phyloP scores from a whole-genome alignment of 2,329 filamentous ascomycete species.

The Aurifilum marmelostoma region DNA sequence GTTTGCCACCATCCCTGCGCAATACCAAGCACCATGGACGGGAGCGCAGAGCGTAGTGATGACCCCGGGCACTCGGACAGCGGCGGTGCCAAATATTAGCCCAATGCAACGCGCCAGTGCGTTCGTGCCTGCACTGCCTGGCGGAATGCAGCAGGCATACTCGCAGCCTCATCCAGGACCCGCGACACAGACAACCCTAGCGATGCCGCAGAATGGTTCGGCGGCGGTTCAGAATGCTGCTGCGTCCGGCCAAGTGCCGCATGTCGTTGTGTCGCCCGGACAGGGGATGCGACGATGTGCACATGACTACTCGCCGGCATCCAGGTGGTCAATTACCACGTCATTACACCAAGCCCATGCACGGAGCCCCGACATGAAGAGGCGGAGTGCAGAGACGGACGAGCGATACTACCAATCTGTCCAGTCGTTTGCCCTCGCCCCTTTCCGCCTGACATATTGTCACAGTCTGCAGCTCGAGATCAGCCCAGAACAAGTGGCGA shows the following conservation, averaged over 20 bases:
- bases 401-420: constrained; percentile 62
- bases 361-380: constrained; percentile 52
- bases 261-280: too few relatives aligned
- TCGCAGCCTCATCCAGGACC: background rate
- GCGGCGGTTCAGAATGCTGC: background rate
- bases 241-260: too few relatives aligned
- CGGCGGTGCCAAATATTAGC: background rate
- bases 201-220: background rate
- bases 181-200: background rate
- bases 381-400: constrained; percentile 31
- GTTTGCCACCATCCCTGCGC: background rate
- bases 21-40: background rate
- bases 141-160: constrained; percentile 4
- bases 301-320: constrained; percentile 46
- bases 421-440: constrained; percentile 52
- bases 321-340: constrained; percentile 45
- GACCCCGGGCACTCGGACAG: background rate
- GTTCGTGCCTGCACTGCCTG: background rate
- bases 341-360: constrained; percentile 52
- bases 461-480: constrained; percentile 54
- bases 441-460: constrained; percentile 41
- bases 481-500: constrained; percentile 39
- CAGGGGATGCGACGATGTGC: too few relatives aligned
- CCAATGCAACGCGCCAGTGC: background rate
- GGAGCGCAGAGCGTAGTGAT: background rate